phyloP scores from a whole-genome alignment of 2,329 filamentous ascomycete species.

The Aurifilum marmelostoma region DNA sequence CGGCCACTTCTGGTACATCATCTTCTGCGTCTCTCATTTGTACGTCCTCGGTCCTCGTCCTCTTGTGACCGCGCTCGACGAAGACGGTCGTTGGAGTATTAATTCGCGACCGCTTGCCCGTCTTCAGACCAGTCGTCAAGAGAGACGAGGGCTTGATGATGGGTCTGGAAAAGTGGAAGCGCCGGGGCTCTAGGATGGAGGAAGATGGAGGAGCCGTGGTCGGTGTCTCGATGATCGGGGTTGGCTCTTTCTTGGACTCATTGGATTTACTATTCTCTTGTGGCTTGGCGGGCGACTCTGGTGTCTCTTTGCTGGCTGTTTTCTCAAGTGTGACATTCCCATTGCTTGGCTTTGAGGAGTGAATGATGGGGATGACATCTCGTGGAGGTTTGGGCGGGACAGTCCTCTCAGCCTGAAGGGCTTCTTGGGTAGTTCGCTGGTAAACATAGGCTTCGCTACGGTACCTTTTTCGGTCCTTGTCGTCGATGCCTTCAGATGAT shows the following conservation, averaged over 20 bases:
- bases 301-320: slow-evolving; percentile 26
- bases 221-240: background rate
- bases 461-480: slow-evolving; percentile 53
- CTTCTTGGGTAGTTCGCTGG: slow-evolving; percentile 49
- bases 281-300: slow-evolving; percentile 1
- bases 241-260: background rate
- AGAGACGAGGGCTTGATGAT: slow-evolving; percentile 43
- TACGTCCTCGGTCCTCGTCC: slow-evolving; percentile 28
- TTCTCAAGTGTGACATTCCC: slow-evolving; percentile 35
- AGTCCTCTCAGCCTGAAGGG: slow-evolving; percentile 34
- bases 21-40: slow-evolving; percentile 21
- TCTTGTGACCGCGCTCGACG: slow-evolving; percentile 53
- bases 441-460: slow-evolving; percentile 60
- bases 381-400: slow-evolving; percentile 33
- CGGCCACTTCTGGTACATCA: background rate
- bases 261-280: background rate
- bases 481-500: slow-evolving; percentile 51
- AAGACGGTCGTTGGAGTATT: slow-evolving; percentile 51
- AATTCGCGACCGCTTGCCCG: slow-evolving; percentile 46
- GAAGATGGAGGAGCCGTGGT: slow-evolving; percentile 22
- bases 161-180: slow-evolving; percentile 59
- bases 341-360: slow-evolving; percentile 48
- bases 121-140: slow-evolving; percentile 35
- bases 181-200: slow-evolving; percentile 45
- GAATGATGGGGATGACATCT: slow-evolving; percentile 49